A percentile compares a stretch with the other conserved stretches of the same genome.
Evolutionary conservation across 371 early-diverging fungal genomes (phyloP).

Genomic region (Chytridium lagenaria): DNA sequence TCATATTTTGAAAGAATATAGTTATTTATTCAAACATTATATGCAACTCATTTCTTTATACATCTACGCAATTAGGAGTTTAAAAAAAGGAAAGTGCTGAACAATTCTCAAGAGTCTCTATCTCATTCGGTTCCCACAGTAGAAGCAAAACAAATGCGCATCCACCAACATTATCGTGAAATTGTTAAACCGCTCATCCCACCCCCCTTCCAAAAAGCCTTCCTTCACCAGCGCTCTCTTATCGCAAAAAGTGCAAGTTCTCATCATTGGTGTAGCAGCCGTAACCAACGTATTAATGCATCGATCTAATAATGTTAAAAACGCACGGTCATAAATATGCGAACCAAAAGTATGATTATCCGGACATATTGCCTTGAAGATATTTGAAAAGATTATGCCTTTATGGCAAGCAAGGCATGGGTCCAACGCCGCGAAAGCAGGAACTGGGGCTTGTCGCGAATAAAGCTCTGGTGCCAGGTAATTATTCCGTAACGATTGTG

Average conservation of each 20-base stretch:
- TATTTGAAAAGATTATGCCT: not conserved
- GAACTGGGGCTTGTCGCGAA: not conserved
- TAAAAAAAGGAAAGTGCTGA: no score
- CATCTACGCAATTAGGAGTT: no score
- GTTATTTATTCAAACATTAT: no score
- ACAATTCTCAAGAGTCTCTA: no score
- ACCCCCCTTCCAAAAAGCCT: not conserved
- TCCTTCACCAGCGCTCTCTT: not conserved
- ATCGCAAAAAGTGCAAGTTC: not conserved
- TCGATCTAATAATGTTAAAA: not conserved
- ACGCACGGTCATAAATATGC: not conserved
- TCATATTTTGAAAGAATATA: no score
- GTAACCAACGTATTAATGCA: not conserved
- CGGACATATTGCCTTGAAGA: not conserved
- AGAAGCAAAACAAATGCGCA: not conserved
- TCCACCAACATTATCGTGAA: not conserved
- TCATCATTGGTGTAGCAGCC: not conserved
- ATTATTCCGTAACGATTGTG: not conserved
- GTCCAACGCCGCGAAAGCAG: not conserved
- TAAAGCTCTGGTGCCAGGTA: not conserved
- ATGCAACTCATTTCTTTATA: no score
- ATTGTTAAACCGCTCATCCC: not conserved
- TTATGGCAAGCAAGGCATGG: not conserved
- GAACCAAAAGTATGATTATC: not conserved
- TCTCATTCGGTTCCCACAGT: conserved; percentile 10